Base-by-base conservation (phyloP, 2,329 filamentous ascomycete species). In the Hypoxylon sp. region DNA sequence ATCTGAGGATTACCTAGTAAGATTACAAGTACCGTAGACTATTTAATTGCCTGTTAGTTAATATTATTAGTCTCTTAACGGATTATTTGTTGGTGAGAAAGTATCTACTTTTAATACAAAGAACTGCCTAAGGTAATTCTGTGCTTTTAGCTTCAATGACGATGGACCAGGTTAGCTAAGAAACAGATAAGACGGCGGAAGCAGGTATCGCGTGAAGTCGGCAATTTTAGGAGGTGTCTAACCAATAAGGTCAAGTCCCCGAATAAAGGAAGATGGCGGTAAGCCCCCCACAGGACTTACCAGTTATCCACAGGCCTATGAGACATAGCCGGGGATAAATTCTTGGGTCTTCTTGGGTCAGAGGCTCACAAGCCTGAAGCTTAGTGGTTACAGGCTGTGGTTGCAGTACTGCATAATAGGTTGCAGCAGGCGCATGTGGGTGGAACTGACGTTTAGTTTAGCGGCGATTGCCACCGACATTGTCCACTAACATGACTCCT, bases 321-420 rank as follows among this genome's bases (percentile, higher is more conserved):
- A 64, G 49, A 64, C 60, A 57, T 32, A 53, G 55, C 41, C 45
- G 53, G 38, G 49, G 51, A 21, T 34, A 43, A 53, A 53, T 63
- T 58, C 49, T 57, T 34, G 60, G 32, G 23, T 52, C 58, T 60
- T 60, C 52, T 60, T 69, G 66, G 66, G 66, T 64, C 57, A 57
- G 67, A 53, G 67, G 67, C 67, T 69, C 60, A 67, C 38, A 69
- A 69, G 58, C 52, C 58, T 58, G 21, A 57, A 64, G 46, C 60
- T 69, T 50, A 69, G 67, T 69, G 67, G 67, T 53, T 53, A 58
- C 41, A 45, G 19, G 56, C 48, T 9, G 43, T 19, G 38, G 46
- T 45, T 58, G 51, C 58, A 58, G 53, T 3, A n/a, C n/a, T n/a
- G n/a, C n/a, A n/a, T n/a, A n/a, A n/a, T n/a, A 46, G 36, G 36